Base-by-base conservation (phyloP, 192 early-diverging fungal species). In the Thamnidium elegans region DNA sequence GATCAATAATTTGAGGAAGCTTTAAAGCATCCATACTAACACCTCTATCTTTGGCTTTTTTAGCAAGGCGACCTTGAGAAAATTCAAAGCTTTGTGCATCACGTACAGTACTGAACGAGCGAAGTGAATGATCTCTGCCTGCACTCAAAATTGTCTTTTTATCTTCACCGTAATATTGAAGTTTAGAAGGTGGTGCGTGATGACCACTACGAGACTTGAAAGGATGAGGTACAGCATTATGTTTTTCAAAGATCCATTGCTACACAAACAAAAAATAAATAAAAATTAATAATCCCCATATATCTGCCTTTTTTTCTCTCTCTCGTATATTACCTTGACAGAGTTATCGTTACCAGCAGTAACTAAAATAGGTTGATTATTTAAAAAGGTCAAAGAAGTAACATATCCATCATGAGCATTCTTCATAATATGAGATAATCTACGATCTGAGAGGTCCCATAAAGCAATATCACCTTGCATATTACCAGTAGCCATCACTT, bases 241-340 rank as follows among this genome's bases (percentile, higher is more conserved):
- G 65, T 14, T 79, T 82, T 67, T 99, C 96, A 80, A 98, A 99
- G 36, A 96, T 85, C 95, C 96, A 99, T 78, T 95, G 89, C 81
- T 89, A 63, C 19, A 17, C n/a, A 55, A 42, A 0, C 3, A 43
- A 9, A 30, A 55, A 15, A 15, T n/a, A 8, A 54, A 39, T 20
- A 2, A 15, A n/a, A 4, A 43, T 51, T 50, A 17, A 42, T n/a
- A 59, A 14, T 54, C 1, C 20, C 23, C 4, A 15, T 46, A 46
- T n/a, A n/a, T n/a, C n/a, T n/a, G n/a, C n/a, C 14, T 4, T 1
- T 44, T 44, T 13, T 8, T 14, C 3, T 39, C 13, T 21, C 11
- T 26, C 1, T 2, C 26, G 26, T 26, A 26, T 26, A 8, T 42
- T 64, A 87, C 82, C 79, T 94, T 94, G 62, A 99, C 82, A 23